These are phyloP conservation scores for Microsporum canis DNA, from an alignment of 2,329 filamentous ascomycete genomes.

Conservation along the genomic window DNA sequence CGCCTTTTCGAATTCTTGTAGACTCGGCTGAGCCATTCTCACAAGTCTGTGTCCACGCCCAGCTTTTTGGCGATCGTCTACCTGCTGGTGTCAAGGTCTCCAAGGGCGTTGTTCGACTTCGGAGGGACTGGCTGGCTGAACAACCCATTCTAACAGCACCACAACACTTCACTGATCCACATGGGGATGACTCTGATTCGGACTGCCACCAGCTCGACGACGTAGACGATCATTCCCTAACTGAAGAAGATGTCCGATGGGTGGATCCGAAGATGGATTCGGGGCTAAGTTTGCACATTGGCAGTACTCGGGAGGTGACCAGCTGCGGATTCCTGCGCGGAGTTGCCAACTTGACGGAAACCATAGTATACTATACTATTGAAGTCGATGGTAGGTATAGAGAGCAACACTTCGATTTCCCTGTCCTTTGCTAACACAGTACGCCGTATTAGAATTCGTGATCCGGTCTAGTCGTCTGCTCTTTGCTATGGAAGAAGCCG, in stretches of 20 bases:
- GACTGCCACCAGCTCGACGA: not conserved
- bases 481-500: constrained; percentile 49
- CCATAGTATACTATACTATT: constrained; percentile 45
- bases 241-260: constrained; percentile 60
- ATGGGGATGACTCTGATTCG: not conserved
- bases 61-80: constrained; percentile 57
- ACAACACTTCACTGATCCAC: constrained; percentile 5
- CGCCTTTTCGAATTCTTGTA: not conserved
- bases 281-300: constrained; percentile 44
- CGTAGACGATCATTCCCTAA: constrained; percentile 13
- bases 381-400: constrained; percentile 54
- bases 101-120: constrained; percentile 59
- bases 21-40: constrained; percentile 1
- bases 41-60: constrained; percentile 51
- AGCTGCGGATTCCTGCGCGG: constrained; percentile 31
- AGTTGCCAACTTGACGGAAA: not conserved
- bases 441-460: constrained; percentile 46
- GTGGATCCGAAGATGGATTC: constrained; percentile 39
- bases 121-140: constrained; percentile 57
- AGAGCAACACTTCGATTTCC: not conserved
- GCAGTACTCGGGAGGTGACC: constrained; percentile 51
- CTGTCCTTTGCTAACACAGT: not conserved
- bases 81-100: constrained; percentile 54
- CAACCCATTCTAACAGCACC: constrained; percentile 19
- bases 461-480: constrained; percentile 54